These are phyloP conservation scores for Colletotrichum agaves DNA, from an alignment of 2,329 filamentous ascomycete species.

Conservation along the genomic window DNA sequence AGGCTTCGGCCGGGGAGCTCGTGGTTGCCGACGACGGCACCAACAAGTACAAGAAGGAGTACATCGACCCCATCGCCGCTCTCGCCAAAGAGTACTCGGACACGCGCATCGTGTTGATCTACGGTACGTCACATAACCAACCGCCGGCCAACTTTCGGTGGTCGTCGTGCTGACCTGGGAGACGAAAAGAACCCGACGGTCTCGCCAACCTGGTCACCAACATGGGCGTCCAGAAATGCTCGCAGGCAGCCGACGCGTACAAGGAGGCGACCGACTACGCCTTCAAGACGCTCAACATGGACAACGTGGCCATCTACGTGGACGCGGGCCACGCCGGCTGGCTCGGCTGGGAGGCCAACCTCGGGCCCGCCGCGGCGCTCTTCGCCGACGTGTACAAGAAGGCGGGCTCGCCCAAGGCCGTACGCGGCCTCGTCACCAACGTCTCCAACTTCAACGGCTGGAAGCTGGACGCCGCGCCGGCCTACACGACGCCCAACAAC, in stretches of 20 bases:
- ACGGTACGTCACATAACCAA: conserved; percentile 37
- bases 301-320: conserved; percentile 51
- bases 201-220: conserved; percentile 52
- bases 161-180: conserved; percentile 38
- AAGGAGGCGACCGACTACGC: conserved; percentile 47
- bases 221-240: conserved; percentile 45
- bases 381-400: conserved; percentile 46
- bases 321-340: conserved; percentile 52
- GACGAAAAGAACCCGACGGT: conserved; percentile 45
- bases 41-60: conserved; percentile 45
- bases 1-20: conserved; percentile 50
- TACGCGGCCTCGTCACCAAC: conserved; percentile 50
- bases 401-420: conserved; percentile 47
- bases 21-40: conserved; percentile 44
- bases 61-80: conserved; percentile 45
- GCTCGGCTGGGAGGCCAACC: conserved; percentile 48
- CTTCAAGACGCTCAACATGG: conserved; percentile 47
- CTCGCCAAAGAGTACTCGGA: conserved; percentile 36
- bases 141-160: conserved; percentile 41
- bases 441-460: conserved; percentile 49
- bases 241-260: conserved; percentile 44
- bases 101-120: conserved; percentile 29
- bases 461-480: conserved; percentile 37
- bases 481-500: conserved; percentile 41
- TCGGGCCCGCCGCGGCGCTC: conserved; percentile 44